Evolutionary conservation across 1,284 basidiomycete species (phyloP).

Genomic region (Crucibulum parvulum): DNA sequence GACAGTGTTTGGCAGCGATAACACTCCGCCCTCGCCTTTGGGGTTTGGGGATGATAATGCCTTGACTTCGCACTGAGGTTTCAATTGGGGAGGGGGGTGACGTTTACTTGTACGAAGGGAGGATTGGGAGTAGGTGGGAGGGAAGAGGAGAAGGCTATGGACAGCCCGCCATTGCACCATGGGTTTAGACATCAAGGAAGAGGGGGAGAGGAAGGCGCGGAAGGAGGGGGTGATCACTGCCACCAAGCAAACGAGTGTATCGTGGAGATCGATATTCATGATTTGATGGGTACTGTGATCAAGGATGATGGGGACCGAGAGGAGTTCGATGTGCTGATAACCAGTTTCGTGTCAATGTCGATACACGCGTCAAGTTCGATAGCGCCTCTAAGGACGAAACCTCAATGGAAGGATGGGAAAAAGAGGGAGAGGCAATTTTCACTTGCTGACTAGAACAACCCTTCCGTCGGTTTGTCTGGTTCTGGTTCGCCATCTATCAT

Average conservation of each 20-base stretch:
- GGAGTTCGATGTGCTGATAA: not conserved
- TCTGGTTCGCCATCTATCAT: no score
- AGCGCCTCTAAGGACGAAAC: not conserved
- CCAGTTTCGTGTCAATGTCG: not conserved
- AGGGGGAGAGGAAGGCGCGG: not conserved
- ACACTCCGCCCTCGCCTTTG: no score
- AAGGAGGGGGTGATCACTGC: not conserved
- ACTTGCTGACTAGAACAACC: constrained; percentile 23
- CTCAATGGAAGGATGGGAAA: not conserved
- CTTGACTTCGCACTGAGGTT: no score
- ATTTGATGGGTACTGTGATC: constrained; percentile 46
- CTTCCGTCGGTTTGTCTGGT: not conserved
- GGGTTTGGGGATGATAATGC: no score
- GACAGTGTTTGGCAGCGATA: no score
- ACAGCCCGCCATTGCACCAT: no score
- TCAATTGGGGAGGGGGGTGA: not conserved
- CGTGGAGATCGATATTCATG: constrained; percentile 46
- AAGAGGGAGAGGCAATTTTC: constrained; percentile 7
- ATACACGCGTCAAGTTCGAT: not conserved
- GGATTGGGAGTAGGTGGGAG: not conserved
- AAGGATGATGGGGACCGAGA: constrained; percentile 21
- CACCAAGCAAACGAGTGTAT: constrained; percentile 44
- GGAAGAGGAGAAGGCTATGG: not conserved
- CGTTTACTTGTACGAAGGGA: not conserved
- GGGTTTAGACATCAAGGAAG: no score